Evolutionary conservation across 2,329 filamentous ascomycete genomes (phyloP).

Genomic region (Pleoardoris graminearum): DNA sequence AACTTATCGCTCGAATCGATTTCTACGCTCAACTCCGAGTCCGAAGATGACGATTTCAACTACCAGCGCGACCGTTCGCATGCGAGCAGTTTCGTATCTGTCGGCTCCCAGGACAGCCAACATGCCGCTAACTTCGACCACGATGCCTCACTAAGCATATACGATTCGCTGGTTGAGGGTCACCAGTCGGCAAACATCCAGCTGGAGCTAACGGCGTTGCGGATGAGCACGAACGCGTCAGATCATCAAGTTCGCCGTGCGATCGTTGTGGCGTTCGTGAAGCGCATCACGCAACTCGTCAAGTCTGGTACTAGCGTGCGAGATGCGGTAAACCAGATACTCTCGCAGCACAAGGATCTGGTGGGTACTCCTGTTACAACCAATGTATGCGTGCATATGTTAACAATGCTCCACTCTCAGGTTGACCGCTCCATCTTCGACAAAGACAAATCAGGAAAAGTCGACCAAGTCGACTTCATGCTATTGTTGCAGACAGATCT

Average conservation of each 20-base stretch:
- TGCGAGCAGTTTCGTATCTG: slow-evolving; percentile 72
- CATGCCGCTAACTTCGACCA: slow-evolving; percentile 72
- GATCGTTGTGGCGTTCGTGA: slow-evolving; percentile 82
- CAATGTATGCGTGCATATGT: slow-evolving; percentile 41
- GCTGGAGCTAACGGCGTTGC: slow-evolving; percentile 90
- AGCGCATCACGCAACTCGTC: slow-evolving; percentile 73
- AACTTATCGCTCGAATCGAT: slow-evolving; percentile 59
- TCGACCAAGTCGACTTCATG: slow-evolving; percentile 84
- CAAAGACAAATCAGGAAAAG: slow-evolving; percentile 54
- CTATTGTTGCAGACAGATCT: slow-evolving; percentile 81
- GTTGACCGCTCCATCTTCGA: slow-evolving; percentile 64
- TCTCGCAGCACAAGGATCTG: slow-evolving; percentile 60
- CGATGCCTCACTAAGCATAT: slow-evolving; percentile 83
- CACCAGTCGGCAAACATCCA: slow-evolving; percentile 81
- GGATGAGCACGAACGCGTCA: slow-evolving; percentile 86
- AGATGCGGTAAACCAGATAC: slow-evolving; percentile 47
- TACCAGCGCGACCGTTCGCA: slow-evolving; percentile 60
- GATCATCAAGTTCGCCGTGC: slow-evolving; percentile 86
- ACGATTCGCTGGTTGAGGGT: slow-evolving; percentile 78
- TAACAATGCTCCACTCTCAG: slow-evolving; percentile 58
- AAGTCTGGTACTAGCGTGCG: slow-evolving; percentile 48
- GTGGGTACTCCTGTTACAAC: slow-evolving; percentile 10
- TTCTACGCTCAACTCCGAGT: slow-evolving; percentile 64
- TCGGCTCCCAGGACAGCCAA: slow-evolving; percentile 64
- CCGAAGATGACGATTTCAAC: slow-evolving; percentile 48